phyloP scores from a whole-genome alignment of 768 basidiomycete genomes.

The Podaxis mareebaensis region DNA sequence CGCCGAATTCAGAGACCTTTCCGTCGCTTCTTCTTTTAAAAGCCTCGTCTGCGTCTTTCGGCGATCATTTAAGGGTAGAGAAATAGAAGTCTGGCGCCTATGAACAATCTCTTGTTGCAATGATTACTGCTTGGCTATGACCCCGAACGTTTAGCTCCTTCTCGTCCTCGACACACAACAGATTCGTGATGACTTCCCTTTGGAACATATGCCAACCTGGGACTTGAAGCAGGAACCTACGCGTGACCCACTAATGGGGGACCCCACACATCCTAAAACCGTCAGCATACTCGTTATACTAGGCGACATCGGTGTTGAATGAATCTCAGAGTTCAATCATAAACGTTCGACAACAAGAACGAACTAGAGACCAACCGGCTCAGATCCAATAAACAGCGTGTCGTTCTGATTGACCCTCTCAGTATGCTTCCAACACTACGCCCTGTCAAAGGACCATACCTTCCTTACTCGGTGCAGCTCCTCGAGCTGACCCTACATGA shows the following conservation, averaged over 20 bases:
- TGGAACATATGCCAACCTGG: too few relatives aligned
- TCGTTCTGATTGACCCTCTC: not conserved
- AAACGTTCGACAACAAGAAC: not conserved
- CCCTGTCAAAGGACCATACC: not conserved
- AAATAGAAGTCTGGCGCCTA: not conserved
- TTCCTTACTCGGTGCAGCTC: constrained; percentile 12
- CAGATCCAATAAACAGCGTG: not conserved
- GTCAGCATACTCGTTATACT: not conserved
- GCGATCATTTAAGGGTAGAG: too few relatives aligned
- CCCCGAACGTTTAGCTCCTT: not conserved
- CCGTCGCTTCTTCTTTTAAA: too few relatives aligned
- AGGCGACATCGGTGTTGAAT: not conserved
- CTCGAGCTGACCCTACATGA: not conserved
- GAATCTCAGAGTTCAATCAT: not conserved
- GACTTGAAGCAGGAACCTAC: too few relatives aligned
- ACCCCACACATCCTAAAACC: not conserved
- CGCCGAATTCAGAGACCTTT: too few relatives aligned
- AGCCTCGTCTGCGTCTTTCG: too few relatives aligned
- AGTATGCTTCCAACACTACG: not conserved
- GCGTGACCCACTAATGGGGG: not conserved
- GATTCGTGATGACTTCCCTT: too few relatives aligned
- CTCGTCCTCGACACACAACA: not conserved
- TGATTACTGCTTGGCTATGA: not conserved
- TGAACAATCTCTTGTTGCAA: not conserved
- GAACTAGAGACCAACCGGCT: constrained; percentile 2